Base-by-base conservation (phyloP, 106 monocot species). In the Iris macrosiphon region DNA sequence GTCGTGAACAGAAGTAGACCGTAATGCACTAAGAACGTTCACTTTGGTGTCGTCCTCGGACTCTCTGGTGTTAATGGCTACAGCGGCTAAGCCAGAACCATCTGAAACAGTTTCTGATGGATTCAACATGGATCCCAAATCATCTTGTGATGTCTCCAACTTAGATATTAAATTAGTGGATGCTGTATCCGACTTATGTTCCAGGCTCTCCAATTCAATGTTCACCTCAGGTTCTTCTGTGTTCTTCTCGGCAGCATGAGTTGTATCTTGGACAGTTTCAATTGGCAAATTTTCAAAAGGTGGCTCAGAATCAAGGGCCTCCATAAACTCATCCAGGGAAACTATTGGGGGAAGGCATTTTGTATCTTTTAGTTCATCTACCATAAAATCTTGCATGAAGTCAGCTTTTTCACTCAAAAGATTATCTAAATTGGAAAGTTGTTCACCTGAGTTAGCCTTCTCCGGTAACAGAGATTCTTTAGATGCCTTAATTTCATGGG, bases 321-420 rank as follows among this genome's bases (percentile, higher is more conserved):
- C 60, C 98, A 98, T 98, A 45, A 98, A 98, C 68, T 98, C 98
- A 71, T 91, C 91, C 4, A 87, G 39, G 22, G 91, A 80, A 41
- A 80, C 72, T 31, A 91, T 70, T n/a, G 87, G 83, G 44, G 90
- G 82, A 25, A 98, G 83, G 42, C 57, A 52, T 11, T 81, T 73
- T 4, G 77, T 42, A 47, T 80, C 98, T 52, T 71, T 87, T 26
- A 77, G 54, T 14, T 71, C 90, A 33, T 79, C 90, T 48, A 75
- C 83, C 69, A 91, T 80, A 6, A 91, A 44, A 12, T 98, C 87
- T 62, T 84, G 81, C 67, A 95, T 85, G 14, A 78, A 51, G 67
- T 91, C 90, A 57, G 72, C 16, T 29, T 81, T 82, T 56, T 83
- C 92, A 49, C 65, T 40, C 34, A 68, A 43, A 39, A 73, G 34